Evolutionary conservation across 1,284 basidiomycete species (phyloP).

Genomic region (Malassezia furfur): DNA sequence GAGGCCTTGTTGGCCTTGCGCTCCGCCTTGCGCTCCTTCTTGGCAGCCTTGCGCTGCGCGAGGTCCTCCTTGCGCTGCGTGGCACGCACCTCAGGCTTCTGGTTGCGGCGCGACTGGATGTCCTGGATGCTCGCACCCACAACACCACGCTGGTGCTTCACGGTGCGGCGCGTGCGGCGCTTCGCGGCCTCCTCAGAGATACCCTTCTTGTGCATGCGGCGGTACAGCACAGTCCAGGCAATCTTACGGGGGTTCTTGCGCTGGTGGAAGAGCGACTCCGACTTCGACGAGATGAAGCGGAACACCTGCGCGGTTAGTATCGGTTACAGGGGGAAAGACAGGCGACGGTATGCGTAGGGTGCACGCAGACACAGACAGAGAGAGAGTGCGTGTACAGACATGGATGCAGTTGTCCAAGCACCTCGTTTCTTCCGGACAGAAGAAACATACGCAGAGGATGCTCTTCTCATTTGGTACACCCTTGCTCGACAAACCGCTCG

Average conservation of each 20-base stretch:
- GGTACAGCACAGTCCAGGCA: constrained; percentile 93
- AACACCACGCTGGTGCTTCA: constrained; percentile 97
- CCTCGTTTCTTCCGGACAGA: no score
- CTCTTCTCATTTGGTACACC: no score
- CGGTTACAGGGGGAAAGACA: background rate
- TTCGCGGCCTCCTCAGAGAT: constrained; percentile 96
- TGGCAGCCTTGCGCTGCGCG: constrained; percentile 83
- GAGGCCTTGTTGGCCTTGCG: constrained; percentile 50
- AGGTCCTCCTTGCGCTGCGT: constrained; percentile 76
- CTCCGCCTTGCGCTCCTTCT: constrained; percentile 57
- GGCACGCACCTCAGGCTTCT: constrained; percentile 69
- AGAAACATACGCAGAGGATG: no score
- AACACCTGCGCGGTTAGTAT: constrained; percentile 30
- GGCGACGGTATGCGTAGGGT: background rate
- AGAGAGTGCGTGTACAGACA: no score
- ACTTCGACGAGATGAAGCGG: constrained; percentile 51
- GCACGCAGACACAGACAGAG: background rate
- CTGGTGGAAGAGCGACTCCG: constrained; percentile 92
- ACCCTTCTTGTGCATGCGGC: constrained; percentile 99
- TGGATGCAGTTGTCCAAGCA: no score
- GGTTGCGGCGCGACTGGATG: constrained; percentile 72
- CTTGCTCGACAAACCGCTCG: no score
- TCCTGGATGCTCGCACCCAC: constrained; percentile 87
- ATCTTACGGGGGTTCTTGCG: constrained; percentile 99
- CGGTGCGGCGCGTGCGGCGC: constrained; percentile 92